These are phyloP conservation scores for Ajuga chamaepitys DNA, from an alignment of 257 asterid genomes.

Conservation along the genomic window DNA sequence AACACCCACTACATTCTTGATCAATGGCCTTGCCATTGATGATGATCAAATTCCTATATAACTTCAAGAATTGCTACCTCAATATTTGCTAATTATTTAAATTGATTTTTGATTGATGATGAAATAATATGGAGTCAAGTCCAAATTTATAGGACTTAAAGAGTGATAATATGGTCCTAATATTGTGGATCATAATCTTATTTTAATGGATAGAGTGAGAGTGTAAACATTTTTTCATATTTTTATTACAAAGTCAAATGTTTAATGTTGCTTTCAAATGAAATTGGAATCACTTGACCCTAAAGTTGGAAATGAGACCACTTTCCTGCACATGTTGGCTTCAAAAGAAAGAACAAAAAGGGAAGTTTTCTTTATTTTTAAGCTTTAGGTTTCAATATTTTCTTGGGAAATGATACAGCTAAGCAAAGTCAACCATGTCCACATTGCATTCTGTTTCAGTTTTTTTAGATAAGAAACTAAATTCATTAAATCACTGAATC, in stretches of 20 bases:
- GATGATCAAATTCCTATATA: background rate
- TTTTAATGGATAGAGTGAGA: slow-evolving; percentile 1
- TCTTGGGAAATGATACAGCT: no score
- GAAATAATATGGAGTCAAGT: background rate
- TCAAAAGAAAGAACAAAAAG: background rate
- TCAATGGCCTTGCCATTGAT: slow-evolving; percentile 18
- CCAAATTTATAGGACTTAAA: slow-evolving; percentile 14
- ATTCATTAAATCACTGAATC: no score
- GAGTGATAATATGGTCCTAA: slow-evolving; percentile 1
- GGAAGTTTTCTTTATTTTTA: background rate
- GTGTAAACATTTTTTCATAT: background rate
- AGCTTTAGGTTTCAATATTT: background rate
- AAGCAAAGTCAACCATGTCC: no score
- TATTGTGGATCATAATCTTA: slow-evolving; percentile 8
- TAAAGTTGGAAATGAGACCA: background rate
- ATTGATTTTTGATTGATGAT: background rate
- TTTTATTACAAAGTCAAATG: background rate
- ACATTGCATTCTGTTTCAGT: no score
- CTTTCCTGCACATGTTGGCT: slow-evolving; percentile 9
- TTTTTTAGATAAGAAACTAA: no score
- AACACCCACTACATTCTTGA: background rate
- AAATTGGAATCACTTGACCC: slow-evolving; percentile 9
- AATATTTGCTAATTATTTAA: background rate
- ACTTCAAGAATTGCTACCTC: no score
- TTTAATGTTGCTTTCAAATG: background rate